phyloP scores from a whole-genome alignment of 2,329 filamentous ascomycete species.

The Aspergillus sp. region DNA sequence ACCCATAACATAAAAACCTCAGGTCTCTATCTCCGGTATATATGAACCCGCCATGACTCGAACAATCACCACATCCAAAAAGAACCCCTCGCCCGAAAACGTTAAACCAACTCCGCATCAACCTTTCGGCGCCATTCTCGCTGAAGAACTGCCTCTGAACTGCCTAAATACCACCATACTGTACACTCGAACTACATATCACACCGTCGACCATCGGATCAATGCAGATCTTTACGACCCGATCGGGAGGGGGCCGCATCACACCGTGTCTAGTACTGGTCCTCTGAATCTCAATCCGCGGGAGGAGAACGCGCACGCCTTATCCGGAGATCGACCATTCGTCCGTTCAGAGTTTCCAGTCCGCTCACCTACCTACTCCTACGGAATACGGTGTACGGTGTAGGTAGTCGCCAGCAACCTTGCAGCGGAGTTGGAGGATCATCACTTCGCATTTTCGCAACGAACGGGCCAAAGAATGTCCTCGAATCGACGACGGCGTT shows the following conservation, averaged over 20 bases:
- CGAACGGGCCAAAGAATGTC: neutral
- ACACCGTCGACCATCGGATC: neutral
- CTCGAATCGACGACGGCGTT: neutral
- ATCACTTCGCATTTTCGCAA: neutral
- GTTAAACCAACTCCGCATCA: neutral
- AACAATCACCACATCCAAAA: neutral
- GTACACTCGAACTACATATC: neutral
- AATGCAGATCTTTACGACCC: neutral
- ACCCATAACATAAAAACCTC: too few relatives aligned
- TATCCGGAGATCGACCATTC: neutral
- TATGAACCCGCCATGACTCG: neutral
- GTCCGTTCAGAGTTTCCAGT: neutral
- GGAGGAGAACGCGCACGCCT: neutral
- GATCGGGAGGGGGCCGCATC: neutral
- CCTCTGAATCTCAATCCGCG: neutral
- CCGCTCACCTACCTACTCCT: neutral
- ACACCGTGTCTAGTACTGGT: neutral
- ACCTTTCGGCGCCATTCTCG: neutral
- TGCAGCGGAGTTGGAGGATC: neutral
- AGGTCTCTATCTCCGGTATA: neutral
- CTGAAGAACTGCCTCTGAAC: too few relatives aligned
- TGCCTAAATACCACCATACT: neutral
- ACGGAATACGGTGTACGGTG: too few relatives aligned
- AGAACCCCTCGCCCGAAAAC: too few relatives aligned
- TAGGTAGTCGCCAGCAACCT: neutral